These are phyloP conservation scores for Imleria badia DNA, from an alignment of 768 basidiomycete genomes.

Conservation along the genomic window DNA sequence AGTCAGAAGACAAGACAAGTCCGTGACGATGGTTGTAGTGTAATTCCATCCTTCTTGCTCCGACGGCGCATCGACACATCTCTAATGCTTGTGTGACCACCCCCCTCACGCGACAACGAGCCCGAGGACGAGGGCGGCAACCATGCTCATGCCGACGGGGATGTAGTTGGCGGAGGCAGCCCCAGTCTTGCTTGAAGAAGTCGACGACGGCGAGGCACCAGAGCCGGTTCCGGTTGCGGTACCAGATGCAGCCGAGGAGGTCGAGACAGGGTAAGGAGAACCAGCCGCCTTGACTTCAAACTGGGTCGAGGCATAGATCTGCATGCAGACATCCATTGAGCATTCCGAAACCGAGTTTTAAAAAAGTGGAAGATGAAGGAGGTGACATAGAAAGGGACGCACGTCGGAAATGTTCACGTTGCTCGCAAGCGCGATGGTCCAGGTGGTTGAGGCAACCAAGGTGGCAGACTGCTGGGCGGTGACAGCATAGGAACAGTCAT, in stretches of 20 bases:
- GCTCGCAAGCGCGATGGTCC: constrained; percentile 51
- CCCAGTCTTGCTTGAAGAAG: constrained; percentile 9
- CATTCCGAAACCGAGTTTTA: neutral
- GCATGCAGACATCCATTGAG: neutral
- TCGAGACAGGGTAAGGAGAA: constrained; percentile 48
- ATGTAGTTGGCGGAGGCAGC: constrained; percentile 21
- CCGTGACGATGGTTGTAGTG: neutral
- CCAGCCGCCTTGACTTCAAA: constrained; percentile 65
- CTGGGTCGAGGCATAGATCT: constrained; percentile 58
- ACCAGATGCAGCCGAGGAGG: constrained; percentile 26
- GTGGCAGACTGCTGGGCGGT: constrained; percentile 44
- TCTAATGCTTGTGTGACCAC: constrained; percentile 1
- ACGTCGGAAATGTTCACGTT: constrained; percentile 53
- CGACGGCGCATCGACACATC: neutral
- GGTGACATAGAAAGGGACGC: constrained; percentile 29
- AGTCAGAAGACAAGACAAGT: neutral
- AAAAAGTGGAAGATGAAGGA: neutral
- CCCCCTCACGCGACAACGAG: constrained; percentile 25
- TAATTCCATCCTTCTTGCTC: neutral
- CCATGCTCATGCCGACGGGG: constrained; percentile 31
- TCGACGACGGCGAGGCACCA: constrained; percentile 16
- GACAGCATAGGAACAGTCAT: constrained; percentile 57
- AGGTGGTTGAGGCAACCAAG: constrained; percentile 45
- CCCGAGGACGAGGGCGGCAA: constrained; percentile 26
- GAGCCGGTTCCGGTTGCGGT: constrained; percentile 19